These are phyloP conservation scores for Chlorella vulgaris DNA, from an alignment of 139 green algal genomes.

Conservation along the genomic window DNA sequence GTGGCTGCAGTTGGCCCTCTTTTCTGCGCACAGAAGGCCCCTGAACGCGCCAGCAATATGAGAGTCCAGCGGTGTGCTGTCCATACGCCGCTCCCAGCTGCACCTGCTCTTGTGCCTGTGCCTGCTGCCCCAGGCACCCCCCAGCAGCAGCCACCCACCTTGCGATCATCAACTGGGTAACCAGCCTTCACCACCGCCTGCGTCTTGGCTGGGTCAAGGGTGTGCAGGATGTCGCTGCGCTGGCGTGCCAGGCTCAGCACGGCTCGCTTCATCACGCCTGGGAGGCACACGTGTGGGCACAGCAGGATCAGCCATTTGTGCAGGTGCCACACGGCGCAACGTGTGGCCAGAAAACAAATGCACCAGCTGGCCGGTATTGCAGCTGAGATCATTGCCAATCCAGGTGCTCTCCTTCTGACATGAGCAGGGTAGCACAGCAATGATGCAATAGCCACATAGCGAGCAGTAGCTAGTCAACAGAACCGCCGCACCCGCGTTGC, in stretches of 20 bases:
- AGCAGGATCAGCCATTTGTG: too few species aligned
- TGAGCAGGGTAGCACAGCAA: background rate
- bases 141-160: background rate
- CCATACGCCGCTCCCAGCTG: too few species aligned
- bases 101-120: background rate
- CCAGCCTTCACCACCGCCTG: background rate
- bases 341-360: too few species aligned
- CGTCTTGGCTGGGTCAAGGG: conserved; percentile 18
- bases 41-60: too few species aligned
- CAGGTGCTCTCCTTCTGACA: too few species aligned
- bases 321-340: too few species aligned
- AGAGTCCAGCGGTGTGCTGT: too few species aligned
- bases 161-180: conserved; percentile 16
- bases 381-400: too few species aligned
- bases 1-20: too few species aligned
- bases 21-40: too few species aligned
- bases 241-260: conserved; percentile 27
- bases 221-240: conserved; percentile 24
- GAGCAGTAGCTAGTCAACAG: background rate
- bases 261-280: conserved; percentile 26
- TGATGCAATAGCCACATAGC: background rate
- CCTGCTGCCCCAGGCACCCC: background rate
- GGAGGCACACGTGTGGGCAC: too few species aligned
- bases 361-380: too few species aligned
- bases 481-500: background rate